Base-by-base conservation (phyloP, 129 eudicot species). In the Centaurea solstitialis region DNA sequence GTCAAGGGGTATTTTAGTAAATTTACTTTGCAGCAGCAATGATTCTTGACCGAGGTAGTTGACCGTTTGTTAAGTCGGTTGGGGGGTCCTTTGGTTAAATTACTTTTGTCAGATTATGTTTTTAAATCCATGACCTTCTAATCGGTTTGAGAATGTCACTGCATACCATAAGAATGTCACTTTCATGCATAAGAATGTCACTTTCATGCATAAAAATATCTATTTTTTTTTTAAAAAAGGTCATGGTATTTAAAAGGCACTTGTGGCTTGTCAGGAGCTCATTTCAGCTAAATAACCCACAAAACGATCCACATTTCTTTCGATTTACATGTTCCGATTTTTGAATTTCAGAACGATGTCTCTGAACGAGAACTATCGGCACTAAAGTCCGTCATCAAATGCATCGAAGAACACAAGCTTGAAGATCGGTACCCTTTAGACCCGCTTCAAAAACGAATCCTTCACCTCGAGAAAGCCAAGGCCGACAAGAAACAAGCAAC, bases 371-470 rank as follows among this genome's bases (percentile, higher is more conserved):
- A 96, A 87, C 88, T 96, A 80, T 83, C 90, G 18, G 95, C 97
- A 6, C 89, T 96, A 21, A 96, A 93, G 81, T 95, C 95, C 4
- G 91, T 89, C 41, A 88, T 83, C 75, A 96, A 89, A 82, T 96
- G 97, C 94, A 87, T 96, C 1, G 99, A 96, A 78, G 99, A 96
- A 74, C 97, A 96, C 89, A 88, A 96, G 86, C 97, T 93, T 18
- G 97, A 91, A 50, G 81, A 80, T 26, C 86, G 84, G 64, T 96
- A 88, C 93, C 97, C 97, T 0, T 12, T 87, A 74, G 99, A 89
- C 70, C 87, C 97, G 17, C 97, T 96, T 71, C 92, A 87, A 78
- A 93, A 91, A 79, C 90, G 90, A 77, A 88, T 96, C 20, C 77
- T 77, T 74, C 85, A 89, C 73, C 89, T 91, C 1, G 97, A 95